Evolutionary conservation across 352 stramenopile genomes (phyloP), one percentile per base, ranked within the genome.

Genomic region (Phytophthora cajani): DNA sequence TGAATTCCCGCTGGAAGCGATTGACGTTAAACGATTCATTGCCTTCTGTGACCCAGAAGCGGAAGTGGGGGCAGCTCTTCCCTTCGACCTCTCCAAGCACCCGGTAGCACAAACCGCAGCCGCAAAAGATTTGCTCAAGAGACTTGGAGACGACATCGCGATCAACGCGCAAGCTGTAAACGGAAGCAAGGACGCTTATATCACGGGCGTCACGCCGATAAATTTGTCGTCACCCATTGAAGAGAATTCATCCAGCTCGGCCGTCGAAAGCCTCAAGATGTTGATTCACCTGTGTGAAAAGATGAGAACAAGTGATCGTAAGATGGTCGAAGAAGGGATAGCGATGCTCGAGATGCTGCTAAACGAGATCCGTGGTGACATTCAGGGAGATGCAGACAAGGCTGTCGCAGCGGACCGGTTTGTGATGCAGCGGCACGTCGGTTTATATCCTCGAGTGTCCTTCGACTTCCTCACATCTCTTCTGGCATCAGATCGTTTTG

Each of bases 11-110:
- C 68, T 94, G 8, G 79, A 91, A 62, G 78, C 80, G 32, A 82
- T 96, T 50, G 78, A 91, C 58, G 77, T 93, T 3, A 77, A 85
- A 10, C 58, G 75, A 23, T 96, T 91, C 51, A 80, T 97, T 32
- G 90, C 86, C 1, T 93, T 90, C 21, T 90, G 84, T 50, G 83
- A 94, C 17, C 85, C 84, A 33, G 87, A 94, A 32, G 65, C 63
- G 1, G 69, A 85, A 59, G 61, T 91, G 6, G 57, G 64, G 3
- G 21, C 70, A 14, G 72, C 67, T 12, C 74, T 99, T 11, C 97
- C 97, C 36, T 99, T 99, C 71, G 89, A 99, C 59, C 71, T 99
- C 30, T 92, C 84, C 0, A 72, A 81, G 12, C 96, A 98, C 38
- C 94, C 84, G 57, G 92, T 74, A 46, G 94, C 90, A 16, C 91